Conservation (phyloP, 2,329 filamentous ascomycete genomes). For the Fusarium xyrophilum region DNA sequence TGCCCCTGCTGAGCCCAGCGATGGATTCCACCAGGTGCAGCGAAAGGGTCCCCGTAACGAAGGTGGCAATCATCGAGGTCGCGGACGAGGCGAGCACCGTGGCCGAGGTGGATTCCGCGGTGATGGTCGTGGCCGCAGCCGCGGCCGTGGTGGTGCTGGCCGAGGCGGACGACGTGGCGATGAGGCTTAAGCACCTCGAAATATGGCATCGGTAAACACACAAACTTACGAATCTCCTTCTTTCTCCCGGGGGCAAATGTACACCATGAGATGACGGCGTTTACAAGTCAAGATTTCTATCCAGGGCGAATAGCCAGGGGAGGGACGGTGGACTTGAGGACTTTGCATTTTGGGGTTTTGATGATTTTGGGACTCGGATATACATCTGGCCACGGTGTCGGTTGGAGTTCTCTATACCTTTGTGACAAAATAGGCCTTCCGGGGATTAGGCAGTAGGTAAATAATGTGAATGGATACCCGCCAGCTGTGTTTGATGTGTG, state of each 20-base stretch:
- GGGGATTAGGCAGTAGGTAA: constrained; percentile 35
- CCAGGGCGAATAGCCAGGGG: constrained; percentile 39
- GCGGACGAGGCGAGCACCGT: constrained; percentile 58
- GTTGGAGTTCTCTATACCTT: constrained; percentile 41
- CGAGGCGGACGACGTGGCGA: constrained; percentile 50
- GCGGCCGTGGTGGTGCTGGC: constrained; percentile 49
- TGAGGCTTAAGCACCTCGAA: constrained; percentile 47
- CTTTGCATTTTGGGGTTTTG: constrained; percentile 44
- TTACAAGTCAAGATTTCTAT: constrained; percentile 42
- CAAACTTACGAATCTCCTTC: constrained; percentile 42
- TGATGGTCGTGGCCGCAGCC: constrained; percentile 53
- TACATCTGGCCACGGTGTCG: constrained; percentile 41
- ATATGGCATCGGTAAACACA: constrained; percentile 38
- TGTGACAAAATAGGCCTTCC: constrained; percentile 40
- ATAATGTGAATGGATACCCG: constrained; percentile 42
- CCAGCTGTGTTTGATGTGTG: constrained; percentile 8
- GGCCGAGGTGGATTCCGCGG: constrained; percentile 61
- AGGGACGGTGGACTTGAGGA: constrained; percentile 37
- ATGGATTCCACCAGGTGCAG: constrained; percentile 77
- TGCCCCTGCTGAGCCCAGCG: constrained; percentile 54
- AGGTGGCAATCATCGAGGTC: constrained; percentile 51
- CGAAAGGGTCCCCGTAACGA: constrained; percentile 65
- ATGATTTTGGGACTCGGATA: constrained; percentile 42
- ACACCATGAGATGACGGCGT: constrained; percentile 53
- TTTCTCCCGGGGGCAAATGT: constrained; percentile 47